A percentile compares a stretch with the other conserved stretches of the same genome.
phyloP scores from a whole-genome alignment of 164 flowering plant species.

The Aristolochia fimbriata region DNA sequence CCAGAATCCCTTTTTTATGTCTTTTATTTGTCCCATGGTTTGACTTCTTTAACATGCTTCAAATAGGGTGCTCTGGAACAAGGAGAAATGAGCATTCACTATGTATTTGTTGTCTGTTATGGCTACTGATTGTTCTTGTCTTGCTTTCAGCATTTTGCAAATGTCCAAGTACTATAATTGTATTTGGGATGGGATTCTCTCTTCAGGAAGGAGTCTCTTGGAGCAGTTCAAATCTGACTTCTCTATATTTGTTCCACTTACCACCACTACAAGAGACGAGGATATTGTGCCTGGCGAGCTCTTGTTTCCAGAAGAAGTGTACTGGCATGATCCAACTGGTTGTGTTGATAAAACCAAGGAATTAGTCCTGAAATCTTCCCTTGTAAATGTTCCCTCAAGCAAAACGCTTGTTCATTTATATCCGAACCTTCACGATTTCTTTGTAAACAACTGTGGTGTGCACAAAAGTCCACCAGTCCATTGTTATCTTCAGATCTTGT shows the following conservation, averaged over 20 bases:
- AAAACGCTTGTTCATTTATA: constrained; percentile 48
- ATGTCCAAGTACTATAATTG: constrained; percentile 72
- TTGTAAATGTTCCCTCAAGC: constrained; percentile 13
- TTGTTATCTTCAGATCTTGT: constrained; percentile 49
- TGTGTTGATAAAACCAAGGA: constrained; percentile 29
- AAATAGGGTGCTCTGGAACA: neutral
- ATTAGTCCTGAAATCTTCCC: constrained; percentile 12
- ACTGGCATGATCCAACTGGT: constrained; percentile 79
- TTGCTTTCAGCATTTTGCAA: constrained; percentile 55
- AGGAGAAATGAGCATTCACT: neutral
- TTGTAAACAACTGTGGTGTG: constrained; percentile 71
- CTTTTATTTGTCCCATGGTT: neutral
- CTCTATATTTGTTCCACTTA: constrained; percentile 69
- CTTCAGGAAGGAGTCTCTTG: constrained; percentile 27
- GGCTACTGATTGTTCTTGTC: neutral
- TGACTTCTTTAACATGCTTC: neutral
- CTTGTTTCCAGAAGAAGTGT: constrained; percentile 53
- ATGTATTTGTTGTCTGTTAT: neutral
- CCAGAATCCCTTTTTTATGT: neutral
- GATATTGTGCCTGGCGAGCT: constrained; percentile 57
- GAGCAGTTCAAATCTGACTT: constrained; percentile 40
- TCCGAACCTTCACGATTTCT: constrained; percentile 67
- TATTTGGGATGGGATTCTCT: constrained; percentile 50
- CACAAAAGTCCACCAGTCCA: constrained; percentile 45
- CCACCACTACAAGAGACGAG: constrained; percentile 23